Percentiles rank a stretch among this genome's conserved stretches.
Evolutionary conservation across 192 early-diverging fungal species (phyloP).

Genomic region (Backusella luteola): DNA sequence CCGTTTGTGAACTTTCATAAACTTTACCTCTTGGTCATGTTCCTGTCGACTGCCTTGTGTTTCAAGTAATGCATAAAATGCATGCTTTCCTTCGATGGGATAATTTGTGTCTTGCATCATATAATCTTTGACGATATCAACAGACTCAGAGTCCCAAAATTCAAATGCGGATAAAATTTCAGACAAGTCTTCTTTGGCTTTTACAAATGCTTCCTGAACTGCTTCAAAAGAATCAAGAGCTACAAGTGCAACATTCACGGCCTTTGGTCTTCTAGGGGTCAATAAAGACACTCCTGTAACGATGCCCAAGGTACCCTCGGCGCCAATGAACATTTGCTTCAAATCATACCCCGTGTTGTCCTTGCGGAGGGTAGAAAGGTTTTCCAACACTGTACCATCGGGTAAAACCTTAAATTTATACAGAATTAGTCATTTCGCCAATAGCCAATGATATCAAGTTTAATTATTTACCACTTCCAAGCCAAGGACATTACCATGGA

Average conservation of each 20-base stretch:
- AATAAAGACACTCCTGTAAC: constrained; percentile 90
- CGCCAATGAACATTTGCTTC: constrained; percentile 97
- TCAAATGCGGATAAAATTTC: constrained; percentile 97
- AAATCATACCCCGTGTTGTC: constrained; percentile 98
- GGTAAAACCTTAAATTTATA: constrained; percentile 60
- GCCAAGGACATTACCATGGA: constrained; percentile 92
- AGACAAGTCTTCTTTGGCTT: constrained; percentile 73
- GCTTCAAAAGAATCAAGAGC: constrained; percentile 72
- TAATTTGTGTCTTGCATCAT: constrained; percentile 51
- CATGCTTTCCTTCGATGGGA: constrained; percentile 59
- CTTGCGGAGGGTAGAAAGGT: constrained; percentile 82
- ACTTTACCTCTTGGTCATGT: constrained; percentile 77
- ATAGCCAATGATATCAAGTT: background rate
- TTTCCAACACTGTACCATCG: constrained; percentile 86
- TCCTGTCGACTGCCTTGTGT: constrained; percentile 87
- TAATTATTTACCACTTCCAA: constrained; percentile 75
- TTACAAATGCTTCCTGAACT: constrained; percentile 78
- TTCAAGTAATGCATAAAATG: constrained; percentile 93
- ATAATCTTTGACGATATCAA: constrained; percentile 74
- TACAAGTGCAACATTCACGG: constrained; percentile 75
- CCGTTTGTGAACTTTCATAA: background rate
- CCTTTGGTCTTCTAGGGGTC: constrained; percentile 70
- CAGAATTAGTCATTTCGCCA: background rate
- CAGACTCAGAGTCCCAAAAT: constrained; percentile 85
- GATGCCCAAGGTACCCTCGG: constrained; percentile 94